These are phyloP conservation scores for Coprinellus aureogranulatus DNA, from an alignment of 768 basidiomycete species.

Conservation along the genomic window DNA sequence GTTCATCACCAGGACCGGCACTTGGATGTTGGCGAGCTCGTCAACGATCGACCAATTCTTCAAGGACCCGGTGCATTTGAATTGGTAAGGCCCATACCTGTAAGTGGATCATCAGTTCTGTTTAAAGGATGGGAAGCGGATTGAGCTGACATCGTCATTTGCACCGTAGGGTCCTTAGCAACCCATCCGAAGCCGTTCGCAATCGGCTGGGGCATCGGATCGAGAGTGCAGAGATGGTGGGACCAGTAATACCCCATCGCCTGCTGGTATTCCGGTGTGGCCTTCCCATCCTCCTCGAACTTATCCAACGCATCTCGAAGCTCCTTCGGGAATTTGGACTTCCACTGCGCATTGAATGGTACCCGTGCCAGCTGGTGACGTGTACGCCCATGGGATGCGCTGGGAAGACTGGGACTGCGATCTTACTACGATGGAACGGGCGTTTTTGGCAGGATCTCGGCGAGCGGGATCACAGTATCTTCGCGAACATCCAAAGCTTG, in stretches of 20 bases:
- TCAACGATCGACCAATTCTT: conserved; percentile 47
- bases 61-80: conserved; percentile 35
- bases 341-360: too few relatives aligned
- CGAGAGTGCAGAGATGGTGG: conserved; percentile 40
- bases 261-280: conserved; percentile 42
- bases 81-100: conserved; percentile 39
- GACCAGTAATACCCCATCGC: conserved; percentile 42
- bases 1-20: conserved; percentile 41
- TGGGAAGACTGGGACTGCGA: too few relatives aligned
- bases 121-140: not conserved
- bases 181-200: conserved; percentile 27
- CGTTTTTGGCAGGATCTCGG: too few relatives aligned
- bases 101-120: not conserved
- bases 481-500: too few relatives aligned
- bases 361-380: too few relatives aligned
- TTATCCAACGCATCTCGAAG: conserved; percentile 37
- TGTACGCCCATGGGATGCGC: too few relatives aligned
- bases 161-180: conserved; percentile 47
- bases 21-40: conserved; percentile 38
- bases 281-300: conserved; percentile 43
- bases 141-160: conserved; percentile 43
- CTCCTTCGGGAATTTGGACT: conserved; percentile 36
- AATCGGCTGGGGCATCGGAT: conserved; percentile 45
- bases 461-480: too few relatives aligned
- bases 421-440: too few relatives aligned